Base-by-base conservation (phyloP, 768 basidiomycete genomes). In the Boletus speciosus region DNA sequence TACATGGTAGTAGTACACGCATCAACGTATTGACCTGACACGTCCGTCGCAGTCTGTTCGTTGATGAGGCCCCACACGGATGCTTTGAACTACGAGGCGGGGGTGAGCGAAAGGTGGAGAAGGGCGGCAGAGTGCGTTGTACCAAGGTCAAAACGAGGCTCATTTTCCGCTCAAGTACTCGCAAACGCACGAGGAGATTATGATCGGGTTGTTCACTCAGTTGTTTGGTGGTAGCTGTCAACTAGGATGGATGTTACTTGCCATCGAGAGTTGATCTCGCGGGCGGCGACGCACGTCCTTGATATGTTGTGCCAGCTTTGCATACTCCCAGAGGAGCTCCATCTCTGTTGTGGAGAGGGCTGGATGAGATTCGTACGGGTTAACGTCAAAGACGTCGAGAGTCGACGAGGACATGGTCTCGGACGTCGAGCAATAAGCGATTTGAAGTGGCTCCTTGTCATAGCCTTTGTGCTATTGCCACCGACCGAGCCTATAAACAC, bases 11-110 rank as follows among this genome's bases (percentile, higher is more conserved):
- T 43, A 32, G 55, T 58, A 29, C 42, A 46, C 35, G 49, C 55
- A 56, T 68, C 62, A 19, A 59, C 48, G 23, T 59, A 56, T 46
- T 60, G 53, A 21, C 41, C 62, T 12, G 61, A 53, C 40, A 40
- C 50, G 46, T 59, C 62, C 11, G 49, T 58, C 48, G 56, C 65
- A 32, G 82, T 80, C 62, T 89, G 86, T 62, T 91, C 87, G 67
- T 88, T 90, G 67, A 97, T 87, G 50, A 95, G 88, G 14, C 88
- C 91, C 93, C 93, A 96, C 1, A 96, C 93, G 11, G 95, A 96
- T 0, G 89, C 93, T 73, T 97, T 95, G 82, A 94, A 98, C 92
- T 94, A 61, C 6, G 34, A 19, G 21, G 21, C 0, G 47, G 3
- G 44, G 34, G 34, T 61, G 58, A 55, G 62, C 25, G 7, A n/a